phyloP scores from a whole-genome alignment of 192 early-diverging fungal species.

The Mortierella alpina region DNA sequence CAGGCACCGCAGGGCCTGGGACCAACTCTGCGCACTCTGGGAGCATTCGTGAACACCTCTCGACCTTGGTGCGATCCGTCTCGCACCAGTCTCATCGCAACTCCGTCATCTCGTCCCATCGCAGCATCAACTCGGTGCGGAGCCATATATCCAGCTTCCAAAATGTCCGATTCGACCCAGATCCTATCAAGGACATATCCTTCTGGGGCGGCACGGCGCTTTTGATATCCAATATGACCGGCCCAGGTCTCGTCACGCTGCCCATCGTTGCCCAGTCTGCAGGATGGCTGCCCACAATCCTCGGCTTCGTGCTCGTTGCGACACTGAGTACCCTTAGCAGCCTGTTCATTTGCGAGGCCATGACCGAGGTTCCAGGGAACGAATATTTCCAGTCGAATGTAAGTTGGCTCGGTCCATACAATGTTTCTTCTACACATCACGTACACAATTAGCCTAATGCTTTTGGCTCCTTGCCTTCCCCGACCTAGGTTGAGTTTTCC shows the following conservation, averaged over 20 bases:
- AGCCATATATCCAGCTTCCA: constrained; percentile 51
- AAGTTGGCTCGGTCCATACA: constrained; percentile 63
- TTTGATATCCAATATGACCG: constrained; percentile 58
- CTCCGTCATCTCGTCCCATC: constrained; percentile 25
- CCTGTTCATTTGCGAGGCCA: constrained; percentile 77
- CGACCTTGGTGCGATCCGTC: constrained; percentile 18
- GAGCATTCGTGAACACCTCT: not conserved
- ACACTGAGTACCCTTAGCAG: constrained; percentile 70
- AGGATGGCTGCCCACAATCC: constrained; percentile 52
- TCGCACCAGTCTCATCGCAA: constrained; percentile 15
- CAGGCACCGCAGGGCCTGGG: not conserved
- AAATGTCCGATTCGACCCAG: constrained; percentile 46
- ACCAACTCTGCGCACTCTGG: not conserved
- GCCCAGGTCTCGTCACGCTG: constrained; percentile 52
- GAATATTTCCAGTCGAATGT: constrained; percentile 71
- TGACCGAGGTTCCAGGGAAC: constrained; percentile 78
- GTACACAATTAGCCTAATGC: constrained; percentile 6
- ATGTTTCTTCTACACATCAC: constrained; percentile 74
- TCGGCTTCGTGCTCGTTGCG: constrained; percentile 67
- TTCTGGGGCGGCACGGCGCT: constrained; percentile 57
- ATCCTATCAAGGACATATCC: constrained; percentile 55
- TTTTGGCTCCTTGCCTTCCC: constrained; percentile 2
- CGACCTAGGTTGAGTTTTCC: constrained; percentile 71
- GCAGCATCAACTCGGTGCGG: constrained; percentile 17
- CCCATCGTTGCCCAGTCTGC: constrained; percentile 46